Percentiles rank a stretch among this genome's conserved stretches.
Conservation (phyloP, 2,329 filamentous ascomycete species). For the Capronia americana region DNA sequence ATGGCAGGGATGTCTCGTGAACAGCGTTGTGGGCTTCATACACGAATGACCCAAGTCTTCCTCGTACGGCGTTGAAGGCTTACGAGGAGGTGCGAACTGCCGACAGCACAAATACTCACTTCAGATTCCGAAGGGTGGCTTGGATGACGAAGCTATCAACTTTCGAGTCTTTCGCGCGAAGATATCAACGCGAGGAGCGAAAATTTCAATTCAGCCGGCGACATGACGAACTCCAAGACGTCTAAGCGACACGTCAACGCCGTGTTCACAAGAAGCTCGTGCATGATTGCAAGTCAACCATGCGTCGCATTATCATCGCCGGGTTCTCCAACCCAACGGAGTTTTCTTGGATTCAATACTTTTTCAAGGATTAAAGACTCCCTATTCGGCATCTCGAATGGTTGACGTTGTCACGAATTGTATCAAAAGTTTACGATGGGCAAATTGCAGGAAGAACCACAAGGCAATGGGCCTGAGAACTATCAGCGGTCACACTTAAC, state of each 20-base stretch:
- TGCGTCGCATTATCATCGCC: background rate
- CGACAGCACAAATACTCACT: background rate
- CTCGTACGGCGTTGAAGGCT: background rate
- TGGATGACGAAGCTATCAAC: background rate
- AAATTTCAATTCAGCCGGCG: background rate
- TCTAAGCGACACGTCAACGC: no score
- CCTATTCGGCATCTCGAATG: background rate
- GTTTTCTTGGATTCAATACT: background rate
- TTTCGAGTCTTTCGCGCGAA: background rate
- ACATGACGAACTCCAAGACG: background rate
- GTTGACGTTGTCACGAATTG: background rate
- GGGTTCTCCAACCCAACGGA: background rate
- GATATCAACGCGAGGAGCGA: background rate
- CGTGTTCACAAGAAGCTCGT: background rate
- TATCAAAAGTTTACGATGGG: background rate
- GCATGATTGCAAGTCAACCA: background rate
- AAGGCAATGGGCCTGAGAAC: background rate
- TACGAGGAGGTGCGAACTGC: background rate
- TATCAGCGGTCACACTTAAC: background rate
- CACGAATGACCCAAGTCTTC: background rate
- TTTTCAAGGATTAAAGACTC: background rate
- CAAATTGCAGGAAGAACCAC: background rate
- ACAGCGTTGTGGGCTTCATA: background rate
- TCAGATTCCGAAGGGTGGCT: background rate
- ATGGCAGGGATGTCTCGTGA: constrained; percentile 63